Evolutionary conservation across 2,329 filamentous ascomycete genomes (phyloP), one percentile per base, ranked within the genome.

Genomic region (Fusarium nurragi): DNA sequence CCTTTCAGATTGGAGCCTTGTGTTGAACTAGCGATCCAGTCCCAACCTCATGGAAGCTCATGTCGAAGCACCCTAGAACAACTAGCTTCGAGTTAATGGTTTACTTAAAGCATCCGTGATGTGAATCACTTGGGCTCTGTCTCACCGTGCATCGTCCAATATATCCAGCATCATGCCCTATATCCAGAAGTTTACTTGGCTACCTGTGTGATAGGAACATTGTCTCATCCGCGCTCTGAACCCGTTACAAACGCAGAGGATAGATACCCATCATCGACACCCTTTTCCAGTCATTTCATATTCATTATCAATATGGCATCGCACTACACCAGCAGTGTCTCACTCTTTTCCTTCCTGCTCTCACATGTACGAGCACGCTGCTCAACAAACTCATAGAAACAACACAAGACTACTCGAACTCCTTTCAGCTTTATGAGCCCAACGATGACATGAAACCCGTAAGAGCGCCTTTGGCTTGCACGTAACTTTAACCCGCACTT

Each of bases 61-160:
- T 34, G 30, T 63, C 52, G 63, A 65, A 65, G 62, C 47, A 50
- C 22, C 38, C 46, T 47, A 46, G 63, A 66, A 66, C 28, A 63
- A 34, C 9, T 41, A 32, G 13, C 32, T 16, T 34, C 16, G 8
- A 34, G 5, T 57, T 18, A n/a, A 36, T 43, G 16, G 14, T 34
- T 14, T 25, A 38, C 13, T 40, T 22, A 43, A 14, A n/a, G 14
- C n/a, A 19, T 30, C 21, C 39, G 23, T 28, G 22, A 28, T 16
- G 34, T 19, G 22, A 40, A 30, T 30, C 19, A 19, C 44, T 14
- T 16, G 10, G n/a, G 16, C 18, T 16, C 4, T 41, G 19, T 22
- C 10, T 45, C 13, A 8, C 11, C 11, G 21, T 14, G 13, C 14
- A 22, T 22, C 18, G 47, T 30, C 19, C 6, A 13, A 23, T 30